Percentiles rank a stretch among this genome's conserved stretches.
phyloP scores from a whole-genome alignment of 352 stramenopile genomes.

The Chrysophaeum taylorii region DNA sequence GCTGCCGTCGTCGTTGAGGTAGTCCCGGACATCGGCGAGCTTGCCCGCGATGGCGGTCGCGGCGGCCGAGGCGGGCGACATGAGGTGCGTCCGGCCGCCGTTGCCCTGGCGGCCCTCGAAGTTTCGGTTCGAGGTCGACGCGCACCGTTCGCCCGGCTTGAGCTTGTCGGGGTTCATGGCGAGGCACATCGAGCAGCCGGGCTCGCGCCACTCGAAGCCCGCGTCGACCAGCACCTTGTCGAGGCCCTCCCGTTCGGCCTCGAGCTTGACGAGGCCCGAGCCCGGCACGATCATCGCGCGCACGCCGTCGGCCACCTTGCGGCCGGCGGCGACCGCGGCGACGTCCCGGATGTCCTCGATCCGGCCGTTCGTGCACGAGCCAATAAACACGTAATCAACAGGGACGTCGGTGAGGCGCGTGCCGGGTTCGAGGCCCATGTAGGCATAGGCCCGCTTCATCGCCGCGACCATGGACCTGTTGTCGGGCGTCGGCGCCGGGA shows the following conservation, averaged over 20 bases:
- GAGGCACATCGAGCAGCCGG: slow-evolving; percentile 66
- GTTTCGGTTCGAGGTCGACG: slow-evolving; percentile 66
- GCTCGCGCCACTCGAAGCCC: slow-evolving; percentile 65
- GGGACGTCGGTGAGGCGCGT: slow-evolving; percentile 48
- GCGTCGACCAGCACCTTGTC: slow-evolving; percentile 61
- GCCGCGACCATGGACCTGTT: slow-evolving; percentile 39
- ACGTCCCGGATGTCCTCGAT: slow-evolving; percentile 71
- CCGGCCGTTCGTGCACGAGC: slow-evolving; percentile 68
- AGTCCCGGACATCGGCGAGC: slow-evolving; percentile 59
- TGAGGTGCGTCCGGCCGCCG: slow-evolving; percentile 58
- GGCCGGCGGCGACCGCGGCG: slow-evolving; percentile 57
- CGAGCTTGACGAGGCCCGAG: slow-evolving; percentile 59
- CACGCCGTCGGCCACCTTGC: slow-evolving; percentile 54
- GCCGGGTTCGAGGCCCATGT: slow-evolving; percentile 63
- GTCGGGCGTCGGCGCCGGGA: slow-evolving; percentile 32
- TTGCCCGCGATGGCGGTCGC: slow-evolving; percentile 48
- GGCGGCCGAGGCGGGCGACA: slow-evolving; percentile 62
- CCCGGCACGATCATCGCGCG: slow-evolving; percentile 64
- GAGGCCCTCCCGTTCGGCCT: slow-evolving; percentile 59
- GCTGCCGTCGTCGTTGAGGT: slow-evolving; percentile 35
- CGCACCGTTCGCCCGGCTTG: slow-evolving; percentile 57
- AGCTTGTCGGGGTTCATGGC: slow-evolving; percentile 68
- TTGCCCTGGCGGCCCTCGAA: slow-evolving; percentile 65
- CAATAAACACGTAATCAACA: slow-evolving; percentile 72
- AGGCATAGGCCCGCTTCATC: slow-evolving; percentile 58